Conservation (phyloP, 2,329 filamentous ascomycete genomes). For the Paraphoma sp. region DNA sequence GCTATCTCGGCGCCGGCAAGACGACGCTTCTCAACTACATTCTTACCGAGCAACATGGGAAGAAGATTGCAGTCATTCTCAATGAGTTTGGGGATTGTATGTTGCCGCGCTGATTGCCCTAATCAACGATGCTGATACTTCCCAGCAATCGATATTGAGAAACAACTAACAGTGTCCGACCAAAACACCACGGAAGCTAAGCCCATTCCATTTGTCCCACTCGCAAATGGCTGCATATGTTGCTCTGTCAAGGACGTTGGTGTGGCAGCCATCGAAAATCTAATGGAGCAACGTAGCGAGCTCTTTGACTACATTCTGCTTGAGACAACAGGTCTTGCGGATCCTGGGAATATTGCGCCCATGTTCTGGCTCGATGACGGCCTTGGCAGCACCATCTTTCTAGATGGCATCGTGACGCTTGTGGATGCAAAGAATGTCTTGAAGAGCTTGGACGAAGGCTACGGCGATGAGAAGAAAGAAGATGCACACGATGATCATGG, state of each 20-base stretch:
- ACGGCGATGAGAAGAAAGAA: conserved; percentile 52
- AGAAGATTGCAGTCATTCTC: conserved; percentile 97
- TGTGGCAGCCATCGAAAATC: conserved; percentile 90
- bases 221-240: conserved; percentile 96
- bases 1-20: conserved; percentile 94
- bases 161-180: conserved; percentile 83
- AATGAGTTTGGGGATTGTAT: conserved; percentile 65
- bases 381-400: conserved; percentile 90
- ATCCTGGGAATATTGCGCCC: conserved; percentile 93
- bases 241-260: conserved; percentile 97
- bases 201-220: conserved; percentile 74
- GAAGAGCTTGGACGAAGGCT: conserved; percentile 75
- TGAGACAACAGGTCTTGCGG: conserved; percentile 93
- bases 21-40: conserved; percentile 97
- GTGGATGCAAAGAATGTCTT: conserved; percentile 95
- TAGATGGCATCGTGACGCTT: conserved; percentile 94
- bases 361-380: conserved; percentile 98
- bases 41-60: conserved; percentile 90
- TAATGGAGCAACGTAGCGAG: conserved; percentile 87
- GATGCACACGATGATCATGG: conserved; percentile 60
- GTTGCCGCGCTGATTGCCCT: background rate
- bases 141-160: conserved; percentile 91
- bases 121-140: conserved; percentile 2
- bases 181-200: conserved; percentile 36
- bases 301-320: conserved; percentile 97